A percentile compares a stretch with the other conserved stretches of the same genome.
Conservation (phyloP, 2,329 filamentous ascomycete species). For the Plectosphaerella plurivora region DNA sequence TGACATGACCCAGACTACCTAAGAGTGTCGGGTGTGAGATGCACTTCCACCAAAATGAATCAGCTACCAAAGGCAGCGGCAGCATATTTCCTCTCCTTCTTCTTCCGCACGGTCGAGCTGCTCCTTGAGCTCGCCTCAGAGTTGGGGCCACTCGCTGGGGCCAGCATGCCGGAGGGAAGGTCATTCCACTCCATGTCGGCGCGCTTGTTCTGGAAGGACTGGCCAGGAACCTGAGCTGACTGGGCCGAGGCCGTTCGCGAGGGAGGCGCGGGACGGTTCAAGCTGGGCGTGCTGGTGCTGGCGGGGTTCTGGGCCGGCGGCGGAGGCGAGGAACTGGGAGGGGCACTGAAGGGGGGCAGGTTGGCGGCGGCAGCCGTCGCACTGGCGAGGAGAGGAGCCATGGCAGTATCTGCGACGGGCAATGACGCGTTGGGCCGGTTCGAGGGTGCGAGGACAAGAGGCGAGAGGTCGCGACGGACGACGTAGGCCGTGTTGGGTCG, state of each 20-base stretch:
- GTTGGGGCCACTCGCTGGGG: slow-evolving; percentile 18
- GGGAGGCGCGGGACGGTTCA: slow-evolving; percentile 15
- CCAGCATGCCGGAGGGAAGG: slow-evolving; percentile 55
- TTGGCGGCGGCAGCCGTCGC: slow-evolving; percentile 25
- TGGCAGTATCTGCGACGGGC: slow-evolving; percentile 9
- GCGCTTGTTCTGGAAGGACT: slow-evolving; percentile 55
- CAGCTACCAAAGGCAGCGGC: slow-evolving; percentile 54
- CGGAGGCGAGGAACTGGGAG: slow-evolving; percentile 11
- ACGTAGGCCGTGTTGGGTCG: slow-evolving; percentile 59
- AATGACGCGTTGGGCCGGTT: slow-evolving; percentile 8
- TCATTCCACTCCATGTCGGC: slow-evolving; percentile 64
- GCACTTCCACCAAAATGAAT: neutral
- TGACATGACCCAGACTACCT: too few relatives aligned
- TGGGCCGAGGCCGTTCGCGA: slow-evolving; percentile 22
- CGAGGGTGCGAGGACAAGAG: slow-evolving; percentile 7
- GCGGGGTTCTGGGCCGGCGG: neutral
- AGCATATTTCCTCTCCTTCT: slow-evolving; percentile 58
- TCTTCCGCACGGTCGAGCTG: slow-evolving; percentile 49
- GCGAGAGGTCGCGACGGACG: slow-evolving; percentile 40
- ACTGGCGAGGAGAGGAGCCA: slow-evolving; percentile 11
- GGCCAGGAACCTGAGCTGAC: slow-evolving; percentile 45
- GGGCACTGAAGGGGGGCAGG: slow-evolving; percentile 16
- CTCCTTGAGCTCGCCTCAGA: slow-evolving; percentile 50
- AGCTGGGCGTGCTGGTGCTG: slow-evolving; percentile 1
- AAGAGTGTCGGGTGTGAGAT: too few relatives aligned